These are phyloP conservation scores for Arabidopsis hybrid DNA, from an alignment of 441 rosid species.

Conservation along the genomic window DNA sequence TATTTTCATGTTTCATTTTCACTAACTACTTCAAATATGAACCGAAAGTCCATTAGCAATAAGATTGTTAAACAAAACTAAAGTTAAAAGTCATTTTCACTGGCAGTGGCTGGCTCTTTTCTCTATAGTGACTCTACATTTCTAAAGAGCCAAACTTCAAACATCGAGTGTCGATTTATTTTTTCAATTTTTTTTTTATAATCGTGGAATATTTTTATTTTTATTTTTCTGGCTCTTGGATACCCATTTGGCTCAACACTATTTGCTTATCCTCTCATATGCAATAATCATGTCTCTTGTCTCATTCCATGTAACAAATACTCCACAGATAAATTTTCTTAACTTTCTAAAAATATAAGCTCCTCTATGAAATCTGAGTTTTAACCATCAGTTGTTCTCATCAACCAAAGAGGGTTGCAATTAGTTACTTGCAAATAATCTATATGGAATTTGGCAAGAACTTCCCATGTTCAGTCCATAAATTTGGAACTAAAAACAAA, in stretches of 20 bases:
- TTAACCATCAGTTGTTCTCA: constrained; percentile 20
- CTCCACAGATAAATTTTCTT: neutral
- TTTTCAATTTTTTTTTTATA: neutral
- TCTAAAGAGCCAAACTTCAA: constrained; percentile 45
- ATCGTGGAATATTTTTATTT: constrained; percentile 8
- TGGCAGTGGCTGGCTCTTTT: constrained; percentile 40
- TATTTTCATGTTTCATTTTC: too few relatives aligned
- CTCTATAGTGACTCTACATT: constrained; percentile 41
- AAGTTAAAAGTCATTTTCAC: constrained; percentile 44
- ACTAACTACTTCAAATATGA: too few relatives aligned
- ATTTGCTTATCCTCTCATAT: constrained; percentile 26
- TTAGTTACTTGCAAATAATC: neutral
- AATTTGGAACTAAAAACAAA: neutral
- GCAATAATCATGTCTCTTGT: constrained; percentile 25
- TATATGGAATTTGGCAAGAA: neutral
- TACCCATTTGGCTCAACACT: constrained; percentile 39
- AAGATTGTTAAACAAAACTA: neutral
- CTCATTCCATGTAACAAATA: constrained; percentile 33
- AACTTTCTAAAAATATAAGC: neutral
- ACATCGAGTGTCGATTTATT: constrained; percentile 23
- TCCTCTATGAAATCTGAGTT: neutral
- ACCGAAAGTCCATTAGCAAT: too few relatives aligned
- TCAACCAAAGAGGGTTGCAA: neutral
- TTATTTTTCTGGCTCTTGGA: constrained; percentile 41
- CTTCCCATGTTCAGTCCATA: neutral